A percentile compares a stretch with the other conserved stretches of the same genome.
Conservation (phyloP, 768 basidiomycete species). For the Hydnum rufescens region DNA sequence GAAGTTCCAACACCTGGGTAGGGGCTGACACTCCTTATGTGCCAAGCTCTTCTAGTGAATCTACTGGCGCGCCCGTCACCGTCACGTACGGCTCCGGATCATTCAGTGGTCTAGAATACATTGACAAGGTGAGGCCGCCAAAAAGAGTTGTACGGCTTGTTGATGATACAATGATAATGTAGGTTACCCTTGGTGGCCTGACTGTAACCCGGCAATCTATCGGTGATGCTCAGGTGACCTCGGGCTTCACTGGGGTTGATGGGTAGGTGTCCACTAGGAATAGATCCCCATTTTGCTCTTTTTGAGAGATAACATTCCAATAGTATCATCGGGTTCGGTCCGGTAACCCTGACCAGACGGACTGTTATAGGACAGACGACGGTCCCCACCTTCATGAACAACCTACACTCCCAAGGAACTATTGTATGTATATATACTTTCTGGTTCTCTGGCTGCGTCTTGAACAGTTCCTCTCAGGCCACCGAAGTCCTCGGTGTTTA, state of each 20-base stretch:
- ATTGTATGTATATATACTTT: neutral
- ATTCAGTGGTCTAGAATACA: neutral
- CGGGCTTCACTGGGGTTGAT: neutral
- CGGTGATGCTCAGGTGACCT: neutral
- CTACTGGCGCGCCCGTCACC: neutral
- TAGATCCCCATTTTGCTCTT: too few species aligned
- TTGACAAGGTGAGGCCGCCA: too few species aligned
- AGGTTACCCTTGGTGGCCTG: neutral
- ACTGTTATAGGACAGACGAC: neutral
- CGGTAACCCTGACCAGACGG: neutral
- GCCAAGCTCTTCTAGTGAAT: neutral
- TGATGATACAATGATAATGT: too few species aligned
- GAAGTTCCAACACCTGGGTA: neutral
- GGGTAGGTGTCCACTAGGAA: neutral
- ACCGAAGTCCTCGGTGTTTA: neutral
- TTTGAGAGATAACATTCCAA: too few species aligned
- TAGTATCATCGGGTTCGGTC: neutral
- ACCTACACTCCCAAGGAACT: neutral
- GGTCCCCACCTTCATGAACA: neutral
- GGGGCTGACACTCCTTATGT: too few species aligned
- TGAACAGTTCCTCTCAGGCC: neutral
- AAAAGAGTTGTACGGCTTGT: too few species aligned
- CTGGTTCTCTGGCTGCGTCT: too few species aligned
- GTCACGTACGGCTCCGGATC: neutral
- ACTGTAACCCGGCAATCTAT: neutral